Percentiles rank a stretch among this genome's conserved stretches.
phyloP scores from a whole-genome alignment of 345 rosid species.

The Citrus cavaleriei region DNA sequence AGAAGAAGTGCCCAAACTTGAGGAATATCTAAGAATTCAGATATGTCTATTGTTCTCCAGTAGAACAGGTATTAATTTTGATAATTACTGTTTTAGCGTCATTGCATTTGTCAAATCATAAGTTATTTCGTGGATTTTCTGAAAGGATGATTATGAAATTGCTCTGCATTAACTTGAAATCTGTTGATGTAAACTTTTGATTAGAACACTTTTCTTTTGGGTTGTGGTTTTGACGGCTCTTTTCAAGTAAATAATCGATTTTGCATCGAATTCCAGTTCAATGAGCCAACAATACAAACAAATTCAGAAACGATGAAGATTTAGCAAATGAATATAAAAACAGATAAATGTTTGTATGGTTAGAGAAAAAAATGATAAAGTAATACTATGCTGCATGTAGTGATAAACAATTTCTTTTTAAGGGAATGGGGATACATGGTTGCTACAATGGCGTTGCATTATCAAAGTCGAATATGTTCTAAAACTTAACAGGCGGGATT shows the following conservation, averaged over 20 bases:
- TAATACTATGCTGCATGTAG: not conserved
- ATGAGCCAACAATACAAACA: not conserved
- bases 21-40: conserved; percentile 14
- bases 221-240: not conserved
- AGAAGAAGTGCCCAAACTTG: conserved; percentile 35
- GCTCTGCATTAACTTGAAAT: not conserved
- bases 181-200: not conserved
- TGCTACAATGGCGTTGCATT: not conserved
- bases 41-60: conserved; percentile 32
- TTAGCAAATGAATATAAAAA: not conserved
- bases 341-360: not conserved
- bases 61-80: conserved; percentile 22
- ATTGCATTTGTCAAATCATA: not conserved
- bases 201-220: not conserved
- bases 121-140: not conserved
- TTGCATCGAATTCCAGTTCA: not conserved
- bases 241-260: not conserved
- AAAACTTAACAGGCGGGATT: not conserved
- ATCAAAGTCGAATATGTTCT: not conserved
- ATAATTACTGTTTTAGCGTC: not conserved
- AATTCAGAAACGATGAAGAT: not conserved
- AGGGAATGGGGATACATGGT: not conserved
- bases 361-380: not conserved
- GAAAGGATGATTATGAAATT: not conserved
- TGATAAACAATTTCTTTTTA: not conserved